A percentile compares a stretch with the other conserved stretches of the same genome.
Evolutionary conservation across 768 basidiomycete species (phyloP).

Genomic region (Phallus indusiatus): DNA sequence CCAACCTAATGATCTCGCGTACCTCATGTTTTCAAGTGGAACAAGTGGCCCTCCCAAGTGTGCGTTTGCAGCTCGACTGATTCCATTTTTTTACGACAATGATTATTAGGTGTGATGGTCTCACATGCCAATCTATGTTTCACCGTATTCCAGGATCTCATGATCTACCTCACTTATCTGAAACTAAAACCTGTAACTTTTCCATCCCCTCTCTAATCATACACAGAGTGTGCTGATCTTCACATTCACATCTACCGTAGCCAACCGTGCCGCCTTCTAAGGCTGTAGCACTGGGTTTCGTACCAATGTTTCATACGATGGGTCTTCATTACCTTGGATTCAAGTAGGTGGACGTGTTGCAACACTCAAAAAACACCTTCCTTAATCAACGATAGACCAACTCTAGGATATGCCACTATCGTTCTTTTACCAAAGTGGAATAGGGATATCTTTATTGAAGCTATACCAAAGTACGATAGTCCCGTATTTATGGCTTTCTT

Average conservation of each 20-base stretch:
- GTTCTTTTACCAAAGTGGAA: constrained; percentile 57
- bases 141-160: constrained; percentile 11
- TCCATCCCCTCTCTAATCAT: neutral
- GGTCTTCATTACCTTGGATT: constrained; percentile 46
- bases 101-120: constrained; percentile 19
- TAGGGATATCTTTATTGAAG: constrained; percentile 35
- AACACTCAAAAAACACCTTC: neutral
- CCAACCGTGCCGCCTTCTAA: constrained; percentile 32
- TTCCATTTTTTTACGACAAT: neutral
- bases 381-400: constrained; percentile 19
- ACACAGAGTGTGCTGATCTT: no score
- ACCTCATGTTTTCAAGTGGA: constrained; percentile 68
- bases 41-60: constrained; percentile 72
- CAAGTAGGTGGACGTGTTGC: neutral
- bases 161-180: neutral
- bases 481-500: constrained; percentile 20
- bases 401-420: constrained; percentile 37
- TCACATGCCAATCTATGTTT: constrained; percentile 17
- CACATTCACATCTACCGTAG: no score
- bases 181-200: neutral
- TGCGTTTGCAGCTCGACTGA: constrained; percentile 14
- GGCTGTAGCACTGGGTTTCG: constrained; percentile 37
- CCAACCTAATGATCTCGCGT: constrained; percentile 46
- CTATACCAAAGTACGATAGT: constrained; percentile 47
- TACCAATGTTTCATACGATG: constrained; percentile 62